A percentile compares a stretch with the other conserved stretches of the same genome.
These are phyloP conservation scores for Nothophaeocryptopus gaeumannii DNA, from an alignment of 2,329 filamentous ascomycete genomes.

Conservation along the genomic window DNA sequence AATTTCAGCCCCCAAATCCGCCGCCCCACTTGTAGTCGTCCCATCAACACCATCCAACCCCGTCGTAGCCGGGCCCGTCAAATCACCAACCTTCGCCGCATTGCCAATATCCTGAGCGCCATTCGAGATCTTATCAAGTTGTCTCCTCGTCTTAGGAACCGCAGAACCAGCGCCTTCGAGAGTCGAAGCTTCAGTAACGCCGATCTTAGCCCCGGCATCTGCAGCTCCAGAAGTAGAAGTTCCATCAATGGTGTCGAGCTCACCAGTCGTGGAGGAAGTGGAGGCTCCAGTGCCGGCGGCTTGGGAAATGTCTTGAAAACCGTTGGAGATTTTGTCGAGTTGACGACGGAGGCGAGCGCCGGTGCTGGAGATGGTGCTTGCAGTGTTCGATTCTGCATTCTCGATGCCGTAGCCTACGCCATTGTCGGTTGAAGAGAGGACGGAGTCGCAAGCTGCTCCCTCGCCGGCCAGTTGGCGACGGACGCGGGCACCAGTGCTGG, in stretches of 20 bases:
- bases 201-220: constrained; percentile 17
- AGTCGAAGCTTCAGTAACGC: constrained; percentile 15
- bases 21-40: constrained; percentile 7
- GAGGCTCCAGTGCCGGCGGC: constrained; percentile 12
- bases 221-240: constrained; percentile 18
- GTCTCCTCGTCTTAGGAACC: constrained; percentile 7
- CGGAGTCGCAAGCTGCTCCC: constrained; percentile 23
- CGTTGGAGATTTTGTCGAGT: constrained; percentile 28
- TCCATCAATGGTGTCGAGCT: constrained; percentile 18
- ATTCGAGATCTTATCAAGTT: constrained; percentile 18
- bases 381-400: constrained; percentile 25
- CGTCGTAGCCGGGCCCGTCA: constrained; percentile 8
- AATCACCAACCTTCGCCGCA: constrained; percentile 8
- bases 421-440: constrained; percentile 24
- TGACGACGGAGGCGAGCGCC: constrained; percentile 15
- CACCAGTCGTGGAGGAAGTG: constrained; percentile 8
- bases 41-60: constrained; percentile 14
- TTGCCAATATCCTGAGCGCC: constrained; percentile 11
- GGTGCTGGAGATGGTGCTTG: constrained; percentile 13
- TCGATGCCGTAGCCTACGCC: constrained; percentile 26
- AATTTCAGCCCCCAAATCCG: constrained; percentile 12
- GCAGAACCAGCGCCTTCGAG: constrained; percentile 18
- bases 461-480: constrained; percentile 27
- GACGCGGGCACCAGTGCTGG: not conserved
- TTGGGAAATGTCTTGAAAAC: constrained; percentile 12